Evolutionary conservation across 2,329 filamentous ascomycete genomes (phyloP).

Genomic region (Hymenoscyphus albidus): DNA sequence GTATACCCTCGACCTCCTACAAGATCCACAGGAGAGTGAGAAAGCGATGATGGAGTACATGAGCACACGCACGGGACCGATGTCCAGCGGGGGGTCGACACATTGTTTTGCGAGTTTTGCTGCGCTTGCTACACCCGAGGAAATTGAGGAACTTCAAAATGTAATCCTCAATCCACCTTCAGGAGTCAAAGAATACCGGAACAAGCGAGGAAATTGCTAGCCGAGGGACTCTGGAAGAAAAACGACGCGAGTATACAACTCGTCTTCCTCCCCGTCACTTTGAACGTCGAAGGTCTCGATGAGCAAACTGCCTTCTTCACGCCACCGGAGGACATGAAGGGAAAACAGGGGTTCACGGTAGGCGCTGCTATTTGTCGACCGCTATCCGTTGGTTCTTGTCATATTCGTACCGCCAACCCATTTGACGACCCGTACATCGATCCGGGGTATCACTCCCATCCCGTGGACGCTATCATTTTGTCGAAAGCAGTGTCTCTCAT

Average conservation of each 20-base stretch:
- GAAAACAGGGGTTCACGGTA: conserved; percentile 22
- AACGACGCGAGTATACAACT: conserved; percentile 13
- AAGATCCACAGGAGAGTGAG: neutral
- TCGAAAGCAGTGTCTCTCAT: conserved; percentile 12
- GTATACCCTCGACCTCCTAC: conserved; percentile 9
- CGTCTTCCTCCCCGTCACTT: conserved; percentile 5
- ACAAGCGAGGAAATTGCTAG: neutral
- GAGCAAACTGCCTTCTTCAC: conserved; percentile 6
- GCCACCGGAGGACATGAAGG: conserved; percentile 5
- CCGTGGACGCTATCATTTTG: conserved; percentile 7
- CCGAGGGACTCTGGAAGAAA: conserved; percentile 1
- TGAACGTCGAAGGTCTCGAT: conserved; percentile 1
- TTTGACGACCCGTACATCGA: conserved; percentile 39
- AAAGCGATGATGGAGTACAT: conserved; percentile 34
- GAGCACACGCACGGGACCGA: conserved; percentile 7
- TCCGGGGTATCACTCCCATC: conserved; percentile 12
- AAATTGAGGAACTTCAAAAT: neutral
- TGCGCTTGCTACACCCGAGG: neutral
- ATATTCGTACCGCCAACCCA: conserved; percentile 38
- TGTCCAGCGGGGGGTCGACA: conserved; percentile 10
- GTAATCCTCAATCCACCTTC: neutral
- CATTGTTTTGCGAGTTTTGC: conserved; percentile 11
- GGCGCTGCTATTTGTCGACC: conserved; percentile 41
- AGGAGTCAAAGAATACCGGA: neutral
- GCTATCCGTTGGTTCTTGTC: conserved; percentile 40